Percentiles rank a stretch among this genome's conserved stretches.
phyloP scores from a whole-genome alignment of 1,139 yeast genomes.

The Kurtzmaniella natalensis region DNA sequence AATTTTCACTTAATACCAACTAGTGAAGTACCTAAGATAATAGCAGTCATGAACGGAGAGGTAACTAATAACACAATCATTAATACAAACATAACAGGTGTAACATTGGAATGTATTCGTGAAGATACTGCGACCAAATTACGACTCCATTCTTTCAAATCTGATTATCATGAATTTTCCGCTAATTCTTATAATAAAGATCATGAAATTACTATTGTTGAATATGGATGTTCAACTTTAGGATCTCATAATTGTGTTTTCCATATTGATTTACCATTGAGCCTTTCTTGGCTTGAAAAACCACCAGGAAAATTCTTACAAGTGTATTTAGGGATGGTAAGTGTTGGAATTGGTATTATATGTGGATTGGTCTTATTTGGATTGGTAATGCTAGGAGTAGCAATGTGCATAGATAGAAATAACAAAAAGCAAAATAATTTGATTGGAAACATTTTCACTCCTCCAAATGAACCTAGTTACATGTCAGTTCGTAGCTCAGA shows the following conservation, averaged over 20 bases:
- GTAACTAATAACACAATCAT: conserved; percentile 4
- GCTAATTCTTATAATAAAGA: conserved; percentile 55
- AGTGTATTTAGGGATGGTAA: conserved; percentile 59
- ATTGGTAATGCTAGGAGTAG: conserved; percentile 23
- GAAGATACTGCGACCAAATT: conserved; percentile 26
- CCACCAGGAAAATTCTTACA: conserved; percentile 41
- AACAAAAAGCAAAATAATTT: conserved; percentile 8
- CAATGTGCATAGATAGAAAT: conserved; percentile 24
- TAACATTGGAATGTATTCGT: background rate
- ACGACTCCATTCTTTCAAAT: conserved; percentile 22
- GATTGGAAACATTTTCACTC: conserved; percentile 3
- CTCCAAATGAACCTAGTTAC: conserved; percentile 24
- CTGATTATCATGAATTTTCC: conserved; percentile 26
- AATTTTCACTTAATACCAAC: conserved; percentile 68
- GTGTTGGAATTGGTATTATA: conserved; percentile 62
- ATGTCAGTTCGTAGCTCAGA: conserved; percentile 38
- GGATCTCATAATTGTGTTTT: conserved; percentile 53
- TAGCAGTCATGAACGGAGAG: conserved; percentile 25
- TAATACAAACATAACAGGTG: conserved; percentile 9
- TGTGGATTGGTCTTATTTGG: conserved; percentile 49
- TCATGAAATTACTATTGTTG: conserved; percentile 60
- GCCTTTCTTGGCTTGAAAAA: conserved; percentile 52
- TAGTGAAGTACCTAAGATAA: conserved; percentile 31
- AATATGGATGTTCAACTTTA: conserved; percentile 56
- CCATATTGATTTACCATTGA: conserved; percentile 62